A percentile compares a stretch with the other conserved stretches of the same genome.
Conservation (phyloP, 306 rosid genomes). For the Cucurbita argyrosperma region DNA sequence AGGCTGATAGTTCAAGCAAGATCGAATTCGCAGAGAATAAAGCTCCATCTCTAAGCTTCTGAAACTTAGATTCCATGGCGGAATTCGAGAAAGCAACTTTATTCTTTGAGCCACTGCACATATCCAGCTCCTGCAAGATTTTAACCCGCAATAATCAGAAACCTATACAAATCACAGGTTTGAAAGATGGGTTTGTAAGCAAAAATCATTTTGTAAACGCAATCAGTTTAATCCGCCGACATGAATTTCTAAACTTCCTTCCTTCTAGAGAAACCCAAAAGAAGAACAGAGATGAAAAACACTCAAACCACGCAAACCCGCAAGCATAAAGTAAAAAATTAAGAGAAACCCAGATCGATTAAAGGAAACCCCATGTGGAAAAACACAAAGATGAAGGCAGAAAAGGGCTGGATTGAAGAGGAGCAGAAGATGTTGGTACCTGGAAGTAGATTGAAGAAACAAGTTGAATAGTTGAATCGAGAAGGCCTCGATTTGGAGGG, state of each 20-base stretch:
- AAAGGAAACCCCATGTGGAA: neutral
- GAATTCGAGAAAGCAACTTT: slow-evolving; percentile 29
- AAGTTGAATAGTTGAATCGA: neutral
- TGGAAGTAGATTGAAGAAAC: neutral
- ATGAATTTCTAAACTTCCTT: neutral
- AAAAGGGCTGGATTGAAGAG: neutral
- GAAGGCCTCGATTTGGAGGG: slow-evolving; percentile 28
- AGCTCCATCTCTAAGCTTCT: slow-evolving; percentile 26
- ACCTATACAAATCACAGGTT: neutral
- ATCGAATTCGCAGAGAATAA: slow-evolving; percentile 19
- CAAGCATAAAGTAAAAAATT: slow-evolving; percentile 15
- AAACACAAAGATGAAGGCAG: neutral
- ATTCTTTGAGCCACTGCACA: slow-evolving; percentile 58
- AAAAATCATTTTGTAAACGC: neutral
- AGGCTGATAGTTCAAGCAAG: slow-evolving; percentile 77
- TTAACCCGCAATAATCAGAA: slow-evolving; percentile 10
- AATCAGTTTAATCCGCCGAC: neutral
- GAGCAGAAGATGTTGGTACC: neutral
- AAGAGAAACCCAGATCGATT: slow-evolving; percentile 19
- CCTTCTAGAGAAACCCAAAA: neutral
- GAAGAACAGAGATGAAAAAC: neutral
- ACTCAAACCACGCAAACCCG: slow-evolving; percentile 8
- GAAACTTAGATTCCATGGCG: slow-evolving; percentile 50
- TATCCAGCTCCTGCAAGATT: slow-evolving; percentile 48
- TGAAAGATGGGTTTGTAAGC: neutral